Evolutionary conservation across 169 alveolate genomes (phyloP), one percentile per base, ranked within the genome.

Genomic region (Babesia bigemina): DNA sequence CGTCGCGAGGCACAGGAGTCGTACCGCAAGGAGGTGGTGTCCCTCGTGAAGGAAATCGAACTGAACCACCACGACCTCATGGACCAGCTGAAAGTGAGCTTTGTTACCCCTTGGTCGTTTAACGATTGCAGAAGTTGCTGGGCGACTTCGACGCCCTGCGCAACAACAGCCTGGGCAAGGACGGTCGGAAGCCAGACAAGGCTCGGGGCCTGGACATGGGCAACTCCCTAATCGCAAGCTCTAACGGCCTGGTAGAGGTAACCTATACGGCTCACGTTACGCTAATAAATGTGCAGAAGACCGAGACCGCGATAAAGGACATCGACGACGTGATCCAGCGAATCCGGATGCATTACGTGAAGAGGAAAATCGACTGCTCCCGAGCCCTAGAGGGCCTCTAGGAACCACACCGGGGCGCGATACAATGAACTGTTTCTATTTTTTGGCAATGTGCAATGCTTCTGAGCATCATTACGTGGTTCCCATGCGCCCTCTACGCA

Each of bases 261-360:
- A 11, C 69, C 45, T 12, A 26, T 13, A 0, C 19, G 10, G 4
- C 36, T 1, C 19, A 33, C 0, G n/a, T 21, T 0, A 10, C 39
- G 22, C 28, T 33, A 58, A 36, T 12, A 17, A 29, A 24, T 16
- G 47, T 55, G 16, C 67, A 76, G 86, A 28, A 26, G 45, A 76
- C 86, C 12, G 86, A 76, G 48, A 39, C 60, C n/a, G 71, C 86
- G 21, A 59, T 76, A 4, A 76, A 65, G 42, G 86, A 67, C 33
- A 76, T 76, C 49, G 86, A 76, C 45, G 59, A 33, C 21, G 70
- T 76, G 17, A 56, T 76, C 6, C 62, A 76, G 63, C 59, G 61
- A 28, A 76, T 76, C 8, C 66, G 44, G 63, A 66, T 44, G 28
- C 86, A 76, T 21, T 76, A 76, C 33, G 72, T 45, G 24, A 76